Conservation (phyloP, 2,329 filamentous ascomycete species). For the Colletotrichum theobromicola region DNA sequence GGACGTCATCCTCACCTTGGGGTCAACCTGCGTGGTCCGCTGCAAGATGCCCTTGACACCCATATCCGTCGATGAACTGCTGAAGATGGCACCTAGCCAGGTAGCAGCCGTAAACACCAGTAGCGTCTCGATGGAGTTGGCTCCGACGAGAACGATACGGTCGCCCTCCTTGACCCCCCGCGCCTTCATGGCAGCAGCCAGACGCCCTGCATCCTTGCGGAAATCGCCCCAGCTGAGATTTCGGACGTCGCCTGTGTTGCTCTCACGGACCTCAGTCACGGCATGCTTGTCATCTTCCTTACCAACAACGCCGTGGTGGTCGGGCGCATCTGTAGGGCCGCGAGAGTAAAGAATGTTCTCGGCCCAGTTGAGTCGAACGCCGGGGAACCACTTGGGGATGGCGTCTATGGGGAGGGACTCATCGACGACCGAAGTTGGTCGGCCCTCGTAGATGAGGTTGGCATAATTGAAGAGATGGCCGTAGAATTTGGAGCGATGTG, state of each 20-base stretch:
- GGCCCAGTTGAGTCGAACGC: constrained; percentile 76
- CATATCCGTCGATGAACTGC: constrained; percentile 82
- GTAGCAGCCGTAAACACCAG: constrained; percentile 72
- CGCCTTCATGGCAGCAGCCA: constrained; percentile 71
- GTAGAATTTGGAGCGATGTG: constrained; percentile 69
- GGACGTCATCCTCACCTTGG: constrained; percentile 52
- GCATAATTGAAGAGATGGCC: constrained; percentile 64
- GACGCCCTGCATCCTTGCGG: constrained; percentile 58
- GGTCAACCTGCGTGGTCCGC: constrained; percentile 74
- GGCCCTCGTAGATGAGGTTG: constrained; percentile 68
- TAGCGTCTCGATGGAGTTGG: constrained; percentile 77
- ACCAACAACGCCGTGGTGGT: constrained; percentile 53
- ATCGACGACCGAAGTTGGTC: constrained; percentile 67
- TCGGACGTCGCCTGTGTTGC: constrained; percentile 53
- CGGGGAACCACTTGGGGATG: constrained; percentile 79
- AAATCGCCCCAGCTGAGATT: constrained; percentile 73
- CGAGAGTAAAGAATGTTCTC: constrained; percentile 78
- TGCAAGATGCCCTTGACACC: constrained; percentile 80
- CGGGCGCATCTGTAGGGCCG: constrained; percentile 42
- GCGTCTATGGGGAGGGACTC: constrained; percentile 71
- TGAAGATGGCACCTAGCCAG: constrained; percentile 77
- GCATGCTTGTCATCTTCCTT: constrained; percentile 78
- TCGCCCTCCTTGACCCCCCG: constrained; percentile 74
- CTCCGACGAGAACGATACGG: constrained; percentile 75
- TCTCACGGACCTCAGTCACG: constrained; percentile 75